Percentiles rank a stretch among this genome's conserved stretches.
These are phyloP conservation scores for Brassica balearica DNA, from an alignment of 441 rosid species.

Conservation along the genomic window DNA sequence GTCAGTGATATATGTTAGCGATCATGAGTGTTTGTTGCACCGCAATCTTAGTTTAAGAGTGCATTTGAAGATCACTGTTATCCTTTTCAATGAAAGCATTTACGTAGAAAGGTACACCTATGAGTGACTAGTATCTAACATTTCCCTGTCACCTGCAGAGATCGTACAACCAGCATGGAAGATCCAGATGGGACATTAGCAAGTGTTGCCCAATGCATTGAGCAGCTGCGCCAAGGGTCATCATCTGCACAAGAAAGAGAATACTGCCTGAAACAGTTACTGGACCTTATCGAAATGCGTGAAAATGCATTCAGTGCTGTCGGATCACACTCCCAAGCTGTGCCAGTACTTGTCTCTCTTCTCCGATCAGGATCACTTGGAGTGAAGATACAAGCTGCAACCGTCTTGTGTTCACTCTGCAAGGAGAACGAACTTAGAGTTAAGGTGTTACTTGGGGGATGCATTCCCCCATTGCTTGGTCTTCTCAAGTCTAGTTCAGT, in stretches of 20 bases:
- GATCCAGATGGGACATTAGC: constrained; percentile 99
- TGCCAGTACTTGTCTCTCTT: constrained; percentile 99
- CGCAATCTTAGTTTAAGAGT: constrained; percentile 12
- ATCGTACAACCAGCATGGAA: constrained; percentile 95
- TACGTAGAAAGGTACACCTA: constrained; percentile 5
- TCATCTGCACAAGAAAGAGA: constrained; percentile 97
- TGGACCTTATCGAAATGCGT: constrained; percentile 94
- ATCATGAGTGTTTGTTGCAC: constrained; percentile 14
- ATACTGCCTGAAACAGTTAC: constrained; percentile 84
- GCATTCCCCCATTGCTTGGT: constrained; percentile 99
- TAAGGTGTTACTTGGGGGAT: constrained; percentile 99
- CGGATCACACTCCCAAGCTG: constrained; percentile 99
- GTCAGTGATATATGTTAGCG: constrained; percentile 8
- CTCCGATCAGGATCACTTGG: constrained; percentile 97
- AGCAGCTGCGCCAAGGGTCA: constrained; percentile 92
- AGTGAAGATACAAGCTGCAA: constrained; percentile 98
- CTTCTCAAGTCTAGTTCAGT: constrained; percentile 97
- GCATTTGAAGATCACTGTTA: constrained; percentile 7
- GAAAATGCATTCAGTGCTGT: constrained; percentile 99
- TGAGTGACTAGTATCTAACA: constrained; percentile 32
- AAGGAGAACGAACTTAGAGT: constrained; percentile 99
- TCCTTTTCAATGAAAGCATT: constrained; percentile 10
- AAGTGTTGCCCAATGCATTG: constrained; percentile 99
- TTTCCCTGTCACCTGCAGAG: constrained; percentile 65
- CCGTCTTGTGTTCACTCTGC: constrained; percentile 96